Percentiles rank a stretch among this genome's conserved stretches.
These are phyloP conservation scores for Xylaria sp. DNA, from an alignment of 2,329 filamentous ascomycete genomes.

Conservation along the genomic window DNA sequence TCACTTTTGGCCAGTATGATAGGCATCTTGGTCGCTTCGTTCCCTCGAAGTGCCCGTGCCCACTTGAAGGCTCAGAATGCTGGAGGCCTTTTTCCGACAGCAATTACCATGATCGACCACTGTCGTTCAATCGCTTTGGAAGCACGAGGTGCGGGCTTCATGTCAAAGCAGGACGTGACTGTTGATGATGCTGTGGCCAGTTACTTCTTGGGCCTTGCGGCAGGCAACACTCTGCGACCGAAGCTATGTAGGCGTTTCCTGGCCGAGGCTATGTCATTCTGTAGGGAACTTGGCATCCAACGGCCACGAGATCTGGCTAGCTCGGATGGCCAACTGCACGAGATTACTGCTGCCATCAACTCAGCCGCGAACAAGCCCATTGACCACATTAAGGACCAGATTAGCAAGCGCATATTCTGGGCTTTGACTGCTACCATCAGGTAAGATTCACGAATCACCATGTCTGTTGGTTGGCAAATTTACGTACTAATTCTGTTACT, in stretches of 20 bases:
- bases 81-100: slow-evolving; percentile 61
- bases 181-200: slow-evolving; percentile 65
- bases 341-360: slow-evolving; percentile 36
- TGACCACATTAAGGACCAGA: slow-evolving; percentile 67
- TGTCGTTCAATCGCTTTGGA: slow-evolving; percentile 65
- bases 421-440: slow-evolving; percentile 69
- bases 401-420: slow-evolving; percentile 79
- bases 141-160: slow-evolving; percentile 52
- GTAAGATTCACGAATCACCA: slow-evolving; percentile 36
- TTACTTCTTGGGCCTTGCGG: slow-evolving; percentile 66
- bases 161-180: slow-evolving; percentile 45
- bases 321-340: slow-evolving; percentile 17
- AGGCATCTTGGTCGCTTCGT: slow-evolving; percentile 66
- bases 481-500: slow-evolving; percentile 14
- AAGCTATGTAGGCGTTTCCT: slow-evolving; percentile 65
- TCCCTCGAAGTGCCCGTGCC: slow-evolving; percentile 64
- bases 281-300: slow-evolving; percentile 61
- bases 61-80: slow-evolving; percentile 64
- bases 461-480: background rate
- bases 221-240: slow-evolving; percentile 63
- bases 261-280: slow-evolving; percentile 64
- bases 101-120: slow-evolving; percentile 63
- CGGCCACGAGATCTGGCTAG: slow-evolving; percentile 42
- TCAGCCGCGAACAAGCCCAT: slow-evolving; percentile 43
- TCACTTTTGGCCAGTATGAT: slow-evolving; percentile 71